Percentiles rank a stretch among this genome's conserved stretches.
Conservation (phyloP, 2,329 filamentous ascomycete species). For the Clarireedia paspali region DNA sequence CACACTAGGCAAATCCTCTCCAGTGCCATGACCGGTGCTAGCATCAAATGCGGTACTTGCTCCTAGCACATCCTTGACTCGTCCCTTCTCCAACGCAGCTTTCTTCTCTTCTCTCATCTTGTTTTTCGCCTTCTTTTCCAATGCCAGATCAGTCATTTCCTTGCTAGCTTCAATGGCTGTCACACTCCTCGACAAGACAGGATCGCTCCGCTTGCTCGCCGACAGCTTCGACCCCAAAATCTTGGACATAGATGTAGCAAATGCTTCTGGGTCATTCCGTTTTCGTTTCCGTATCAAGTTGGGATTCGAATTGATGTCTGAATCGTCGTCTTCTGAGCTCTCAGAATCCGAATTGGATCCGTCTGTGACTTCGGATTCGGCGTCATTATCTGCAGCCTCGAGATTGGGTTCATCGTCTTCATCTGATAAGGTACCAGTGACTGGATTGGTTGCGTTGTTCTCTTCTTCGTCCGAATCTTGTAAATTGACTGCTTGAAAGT, state of each 20-base stretch:
- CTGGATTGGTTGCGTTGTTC: conserved; percentile 21
- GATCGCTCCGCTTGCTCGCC: conserved; percentile 72
- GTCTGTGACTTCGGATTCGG: conserved; percentile 31
- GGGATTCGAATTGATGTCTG: conserved; percentile 35
- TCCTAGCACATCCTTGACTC: conserved; percentile 77
- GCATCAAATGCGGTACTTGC: conserved; percentile 46
- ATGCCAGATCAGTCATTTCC: conserved; percentile 63
- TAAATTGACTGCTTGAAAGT: conserved; percentile 43
- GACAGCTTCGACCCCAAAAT: conserved; percentile 88
- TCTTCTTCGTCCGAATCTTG: conserved; percentile 33
- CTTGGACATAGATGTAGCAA: conserved; percentile 87
- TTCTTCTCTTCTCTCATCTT: conserved; percentile 77
- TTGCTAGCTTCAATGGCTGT: conserved; percentile 65
- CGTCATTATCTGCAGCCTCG: conserved; percentile 12
- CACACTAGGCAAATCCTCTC: conserved; percentile 38
- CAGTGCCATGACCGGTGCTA: conserved; percentile 33
- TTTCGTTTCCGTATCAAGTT: conserved; percentile 55
- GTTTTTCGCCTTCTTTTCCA: conserved; percentile 74
- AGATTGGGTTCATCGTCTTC: conserved; percentile 21
- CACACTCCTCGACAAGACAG: conserved; percentile 79
- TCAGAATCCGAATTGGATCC: conserved; percentile 30
- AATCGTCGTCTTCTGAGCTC: conserved; percentile 26
- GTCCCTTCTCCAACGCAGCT: conserved; percentile 73
- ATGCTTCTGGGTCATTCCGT: conserved; percentile 84
- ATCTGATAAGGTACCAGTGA: conserved; percentile 20